Base-by-base conservation (phyloP, 2,329 filamentous ascomycete genomes). In the Phoma sp. region DNA sequence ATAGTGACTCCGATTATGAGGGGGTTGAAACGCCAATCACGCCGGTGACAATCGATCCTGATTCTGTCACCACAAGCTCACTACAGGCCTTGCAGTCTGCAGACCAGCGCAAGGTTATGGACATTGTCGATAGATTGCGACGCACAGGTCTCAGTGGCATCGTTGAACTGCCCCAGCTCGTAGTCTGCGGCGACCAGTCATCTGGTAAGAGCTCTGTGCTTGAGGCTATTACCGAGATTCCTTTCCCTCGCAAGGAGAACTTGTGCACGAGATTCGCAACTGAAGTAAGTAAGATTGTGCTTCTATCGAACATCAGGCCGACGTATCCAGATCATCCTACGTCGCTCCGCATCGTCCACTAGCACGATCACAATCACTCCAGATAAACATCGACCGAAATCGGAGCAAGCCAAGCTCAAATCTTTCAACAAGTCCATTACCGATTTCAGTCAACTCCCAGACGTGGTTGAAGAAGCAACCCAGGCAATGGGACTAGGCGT, bases 171-270 rank as follows among this genome's bases (percentile, higher is more conserved):
- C 56, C 56, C 18, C 71, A 64, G 30, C 46, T 66, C 9, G 57
- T 87, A 4, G 55, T 57, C 1, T 50, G 45, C 12, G 54, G 55
- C 5, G 56, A 59, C 9, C 57, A 60, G n/a, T 60, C 82, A 0
- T 80, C 81, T 0, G 85, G 85, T 2, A 88, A 88, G 63, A 85
- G 81, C 15, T 87, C 84, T 0, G 83, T 87, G 0, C 78, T 88
- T 0, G 83, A 87, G 57, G 86, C 84, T 0, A 83, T 88, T 34
- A 84, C 84, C 0, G 78, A 81, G 5, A 80, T 89, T 2, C 78
- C 78, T 0, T 87, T 88, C 36, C 82, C 83, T 0, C 72, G 79
- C 6, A 81, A 84, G 4, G 78, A 78, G 3, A 78, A 72, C 17
- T 40, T 84, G 0, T 87, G 84, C 61, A 87, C 85, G 0, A 76